Evolutionary conservation across 768 basidiomycete genomes (phyloP).

Genomic region (Cystobasidium ongulense): DNA sequence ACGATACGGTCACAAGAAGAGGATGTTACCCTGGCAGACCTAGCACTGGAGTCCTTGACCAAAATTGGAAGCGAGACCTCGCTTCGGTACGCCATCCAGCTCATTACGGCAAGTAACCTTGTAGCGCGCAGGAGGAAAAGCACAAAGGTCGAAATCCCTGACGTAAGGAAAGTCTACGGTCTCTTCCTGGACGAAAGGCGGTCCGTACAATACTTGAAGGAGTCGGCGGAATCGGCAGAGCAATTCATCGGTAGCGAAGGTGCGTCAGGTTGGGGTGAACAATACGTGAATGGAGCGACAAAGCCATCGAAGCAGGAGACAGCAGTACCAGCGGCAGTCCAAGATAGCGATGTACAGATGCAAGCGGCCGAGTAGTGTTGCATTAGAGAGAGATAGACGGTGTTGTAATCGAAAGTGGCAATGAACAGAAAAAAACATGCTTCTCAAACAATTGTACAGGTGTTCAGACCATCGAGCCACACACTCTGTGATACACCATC

Average conservation of each 20-base stretch:
- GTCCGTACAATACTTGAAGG: conserved; percentile 82
- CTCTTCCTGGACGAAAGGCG: conserved; percentile 83
- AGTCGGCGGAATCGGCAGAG: conserved; percentile 44
- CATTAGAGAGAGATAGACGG: neutral
- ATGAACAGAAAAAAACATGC: too few species aligned
- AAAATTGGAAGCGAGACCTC: conserved; percentile 84
- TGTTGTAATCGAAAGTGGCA: neutral
- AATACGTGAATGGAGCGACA: neutral
- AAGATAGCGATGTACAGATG: conserved; percentile 4
- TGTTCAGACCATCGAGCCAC: too few species aligned
- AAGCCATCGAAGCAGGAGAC: neutral
- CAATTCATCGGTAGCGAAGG: conserved; percentile 8
- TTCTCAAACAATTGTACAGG: too few species aligned
- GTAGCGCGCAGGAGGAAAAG: conserved; percentile 74
- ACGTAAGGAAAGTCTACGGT: conserved; percentile 69
- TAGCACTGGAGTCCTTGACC: conserved; percentile 70
- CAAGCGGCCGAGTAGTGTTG: neutral
- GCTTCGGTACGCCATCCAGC: conserved; percentile 83
- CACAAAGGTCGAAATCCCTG: conserved; percentile 71
- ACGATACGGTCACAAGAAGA: conserved; percentile 91
- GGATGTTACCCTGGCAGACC: conserved; percentile 70
- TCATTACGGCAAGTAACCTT: conserved; percentile 85
- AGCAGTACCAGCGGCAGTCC: neutral
- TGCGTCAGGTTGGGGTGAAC: conserved; percentile 18
- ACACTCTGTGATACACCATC: too few species aligned